Conservation (phyloP, 805 yeast genomes). For the Myxozyma melibiosi region DNA sequence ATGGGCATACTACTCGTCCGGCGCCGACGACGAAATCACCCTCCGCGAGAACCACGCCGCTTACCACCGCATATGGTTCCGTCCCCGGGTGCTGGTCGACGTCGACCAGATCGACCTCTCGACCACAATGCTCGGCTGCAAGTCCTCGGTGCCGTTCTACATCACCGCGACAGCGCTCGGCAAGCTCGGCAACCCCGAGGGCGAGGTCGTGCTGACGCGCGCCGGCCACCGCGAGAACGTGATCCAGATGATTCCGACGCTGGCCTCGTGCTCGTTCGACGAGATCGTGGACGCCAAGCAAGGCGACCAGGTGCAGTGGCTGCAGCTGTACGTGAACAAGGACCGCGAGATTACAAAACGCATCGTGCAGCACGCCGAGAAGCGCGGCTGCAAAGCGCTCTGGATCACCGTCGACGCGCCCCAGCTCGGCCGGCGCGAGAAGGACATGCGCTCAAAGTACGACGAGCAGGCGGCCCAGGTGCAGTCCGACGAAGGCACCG, state of each 20-base stretch:
- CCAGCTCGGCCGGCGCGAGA: conserved; percentile 85
- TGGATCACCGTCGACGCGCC: conserved; percentile 95
- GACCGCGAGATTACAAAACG: conserved; percentile 66
- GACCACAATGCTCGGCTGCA: conserved; percentile 75
- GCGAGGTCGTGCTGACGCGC: conserved; percentile 82
- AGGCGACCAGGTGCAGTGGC: conserved; percentile 79
- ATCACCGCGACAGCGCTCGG: conserved; percentile 92
- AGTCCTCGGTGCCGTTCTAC: conserved; percentile 76
- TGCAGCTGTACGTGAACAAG: conserved; percentile 79
- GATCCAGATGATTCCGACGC: conserved; percentile 90
- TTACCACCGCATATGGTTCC: conserved; percentile 83
- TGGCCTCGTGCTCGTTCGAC: conserved; percentile 85
- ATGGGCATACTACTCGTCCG: conserved; percentile 92
- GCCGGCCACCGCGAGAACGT: conserved; percentile 73
- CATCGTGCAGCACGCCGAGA: conserved; percentile 70
- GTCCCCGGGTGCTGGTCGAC: conserved; percentile 80
- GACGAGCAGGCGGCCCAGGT: conserved; percentile 51
- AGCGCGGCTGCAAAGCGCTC: conserved; percentile 74
- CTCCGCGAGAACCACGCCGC: conserved; percentile 89
- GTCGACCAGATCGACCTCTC: conserved; percentile 71
- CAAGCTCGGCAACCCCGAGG: conserved; percentile 88
- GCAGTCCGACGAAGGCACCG: conserved; percentile 48
- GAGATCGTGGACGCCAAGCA: conserved; percentile 75
- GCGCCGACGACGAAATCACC: conserved; percentile 90
- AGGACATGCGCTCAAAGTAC: conserved; percentile 72